Percentiles rank a stretch among this genome's conserved stretches.
Conservation (phyloP, 371 early-diverging fungal species). For the Conidiobolus incongruus region DNA sequence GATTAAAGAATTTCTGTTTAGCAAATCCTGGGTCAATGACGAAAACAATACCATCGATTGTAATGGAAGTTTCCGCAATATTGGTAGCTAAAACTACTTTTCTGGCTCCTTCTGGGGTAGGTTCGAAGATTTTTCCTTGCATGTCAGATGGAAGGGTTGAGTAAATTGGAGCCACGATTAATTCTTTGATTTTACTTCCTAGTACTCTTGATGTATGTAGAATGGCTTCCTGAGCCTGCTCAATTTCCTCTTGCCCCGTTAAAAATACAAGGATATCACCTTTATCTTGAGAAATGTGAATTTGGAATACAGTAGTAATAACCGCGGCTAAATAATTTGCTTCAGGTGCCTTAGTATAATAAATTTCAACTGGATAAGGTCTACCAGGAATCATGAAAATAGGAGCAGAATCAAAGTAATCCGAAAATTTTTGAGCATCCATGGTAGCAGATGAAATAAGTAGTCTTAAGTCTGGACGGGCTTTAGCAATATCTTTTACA, state of each 20-base stretch:
- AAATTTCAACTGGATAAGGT: constrained; percentile 81
- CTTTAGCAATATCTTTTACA: constrained; percentile 88
- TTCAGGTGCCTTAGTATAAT: constrained; percentile 89
- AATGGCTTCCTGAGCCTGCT: constrained; percentile 67
- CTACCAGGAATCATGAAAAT: constrained; percentile 89
- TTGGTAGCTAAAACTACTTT: constrained; percentile 99
- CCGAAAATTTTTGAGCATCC: constrained; percentile 88
- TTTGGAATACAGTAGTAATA: constrained; percentile 84
- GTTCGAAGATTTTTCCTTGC: constrained; percentile 91
- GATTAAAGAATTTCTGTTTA: constrained; percentile 88
- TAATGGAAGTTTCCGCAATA: constrained; percentile 98
- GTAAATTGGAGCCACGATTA: constrained; percentile 90
- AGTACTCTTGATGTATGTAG: constrained; percentile 52
- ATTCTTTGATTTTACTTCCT: constrained; percentile 74
- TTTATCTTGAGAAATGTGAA: constrained; percentile 71
- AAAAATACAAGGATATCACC: constrained; percentile 97
- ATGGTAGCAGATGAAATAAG: constrained; percentile 98
- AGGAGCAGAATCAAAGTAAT: constrained; percentile 89
- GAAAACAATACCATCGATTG: constrained; percentile 77
- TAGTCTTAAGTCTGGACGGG: constrained; percentile 80
- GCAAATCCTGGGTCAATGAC: constrained; percentile 86
- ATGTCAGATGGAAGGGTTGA: constrained; percentile 80
- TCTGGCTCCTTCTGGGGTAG: constrained; percentile 80
- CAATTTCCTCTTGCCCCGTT: constrained; percentile 99
- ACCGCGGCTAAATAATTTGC: constrained; percentile 93